Evolutionary conservation across 495 filamentous ascomycete species (phyloP), one percentile per base, ranked within the genome.

Genomic region (Podospora comata): DNA sequence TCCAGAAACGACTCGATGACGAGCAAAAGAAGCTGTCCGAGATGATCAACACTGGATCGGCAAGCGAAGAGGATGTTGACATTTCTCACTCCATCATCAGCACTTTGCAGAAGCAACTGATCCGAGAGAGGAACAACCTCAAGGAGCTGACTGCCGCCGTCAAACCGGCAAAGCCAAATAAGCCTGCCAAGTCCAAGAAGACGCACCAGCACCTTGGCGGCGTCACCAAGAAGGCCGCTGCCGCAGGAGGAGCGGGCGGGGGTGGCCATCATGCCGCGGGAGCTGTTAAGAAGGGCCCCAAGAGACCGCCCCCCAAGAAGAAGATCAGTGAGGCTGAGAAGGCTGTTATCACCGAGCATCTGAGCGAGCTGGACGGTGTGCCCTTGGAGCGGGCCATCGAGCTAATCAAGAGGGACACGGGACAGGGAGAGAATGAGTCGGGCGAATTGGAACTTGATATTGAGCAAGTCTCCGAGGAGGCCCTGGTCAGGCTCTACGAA

Each of bases 371-470:
- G 61, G 86, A 90, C 1, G 89, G 91, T 30, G 81, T 83, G 27
- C 89, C 91, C 70, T 90, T 97, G 78, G 85, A 87, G 54, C 84
- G 87, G 68, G 92, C 92, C 5, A 89, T 97, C n/a, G 86, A 89
- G 53, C 93, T 97, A 72, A 98, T 99, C 75, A 91, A 94, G 77
- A 87, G 85, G 62, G 94, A 96, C 69, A 92, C 93, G 71, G 90
- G 90, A 30, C 83, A 89, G 79, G 87, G 93, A 83, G 86, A 89
- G 75, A 88, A 87, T 54, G 87, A 93, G 74, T 90, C 92, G 66
- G 92, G 92, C 27, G 92, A 96, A 71, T 87, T 97, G 71, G 93
- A 97, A 79, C 83, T 97, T 39, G 93, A 97, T 72, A 96, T 97
- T 71, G 93, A 97, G 72, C 84, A 89, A 71, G 84, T 97, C 39